Evolutionary conservation across 441 rosid genomes (phyloP).

Genomic region (Biscutella laevigata): DNA sequence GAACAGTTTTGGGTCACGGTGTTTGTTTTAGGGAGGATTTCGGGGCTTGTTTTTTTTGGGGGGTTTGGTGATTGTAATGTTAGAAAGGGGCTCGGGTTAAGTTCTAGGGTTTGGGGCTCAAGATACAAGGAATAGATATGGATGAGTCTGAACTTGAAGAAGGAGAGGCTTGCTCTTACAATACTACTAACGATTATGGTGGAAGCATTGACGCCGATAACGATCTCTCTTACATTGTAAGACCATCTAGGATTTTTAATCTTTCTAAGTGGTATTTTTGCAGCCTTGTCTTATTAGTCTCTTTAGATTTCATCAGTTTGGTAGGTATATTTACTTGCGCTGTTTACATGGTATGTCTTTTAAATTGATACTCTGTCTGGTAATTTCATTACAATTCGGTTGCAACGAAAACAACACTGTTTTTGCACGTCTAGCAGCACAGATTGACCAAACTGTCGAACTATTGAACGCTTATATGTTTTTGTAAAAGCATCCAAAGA

Average conservation of each 20-base stretch:
- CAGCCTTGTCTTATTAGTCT: slow-evolving; percentile 17
- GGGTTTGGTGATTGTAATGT: slow-evolving; percentile 31
- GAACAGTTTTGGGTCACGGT: slow-evolving; percentile 16
- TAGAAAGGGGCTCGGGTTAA: slow-evolving; percentile 51
- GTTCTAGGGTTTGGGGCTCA: slow-evolving; percentile 35
- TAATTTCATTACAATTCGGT: background rate
- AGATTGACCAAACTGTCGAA: background rate
- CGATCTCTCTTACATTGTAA: slow-evolving; percentile 77
- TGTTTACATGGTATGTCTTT: slow-evolving; percentile 15
- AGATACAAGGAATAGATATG: slow-evolving; percentile 40
- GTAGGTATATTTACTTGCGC: slow-evolving; percentile 16
- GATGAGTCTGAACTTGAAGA: slow-evolving; percentile 93
- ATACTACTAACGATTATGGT: slow-evolving; percentile 39
- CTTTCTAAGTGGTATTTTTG: background rate
- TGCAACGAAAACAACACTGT: background rate
- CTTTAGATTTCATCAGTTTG: slow-evolving; percentile 24
- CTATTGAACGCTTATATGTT: background rate
- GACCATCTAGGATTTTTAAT: slow-evolving; percentile 14
- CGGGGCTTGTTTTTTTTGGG: slow-evolving; percentile 20
- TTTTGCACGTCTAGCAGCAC: background rate
- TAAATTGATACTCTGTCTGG: background rate
- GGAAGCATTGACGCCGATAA: slow-evolving; percentile 59
- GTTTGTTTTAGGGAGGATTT: slow-evolving; percentile 17
- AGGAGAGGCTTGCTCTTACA: slow-evolving; percentile 90
- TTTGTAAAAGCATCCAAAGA: background rate